phyloP scores from a whole-genome alignment of 140 eudicot species.

The Ambrosia hybrid region DNA sequence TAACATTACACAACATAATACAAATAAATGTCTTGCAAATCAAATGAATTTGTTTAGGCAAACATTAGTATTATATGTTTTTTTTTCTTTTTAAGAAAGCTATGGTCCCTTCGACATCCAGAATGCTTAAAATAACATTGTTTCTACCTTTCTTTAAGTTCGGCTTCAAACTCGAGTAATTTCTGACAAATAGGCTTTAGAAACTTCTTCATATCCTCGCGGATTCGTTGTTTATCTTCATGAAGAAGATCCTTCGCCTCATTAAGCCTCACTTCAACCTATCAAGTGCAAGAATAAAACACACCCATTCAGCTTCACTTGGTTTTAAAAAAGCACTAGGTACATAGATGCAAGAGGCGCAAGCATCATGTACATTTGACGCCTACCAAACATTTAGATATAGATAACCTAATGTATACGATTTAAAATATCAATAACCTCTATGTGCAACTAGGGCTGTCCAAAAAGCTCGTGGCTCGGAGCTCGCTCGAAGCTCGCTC shows the following conservation, averaged over 20 bases:
- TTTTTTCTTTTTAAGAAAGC: not conserved
- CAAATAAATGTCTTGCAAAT: not conserved
- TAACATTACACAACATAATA: constrained; percentile 1
- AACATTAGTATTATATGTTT: constrained; percentile 4
- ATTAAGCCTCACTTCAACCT: constrained; percentile 35
- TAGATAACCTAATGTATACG: no score
- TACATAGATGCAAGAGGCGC: no score
- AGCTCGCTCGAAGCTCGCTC: no score
- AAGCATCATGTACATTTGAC: no score
- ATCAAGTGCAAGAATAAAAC: constrained; percentile 2
- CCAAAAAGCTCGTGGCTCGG: no score
- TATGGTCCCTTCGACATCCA: not conserved
- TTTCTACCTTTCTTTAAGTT: constrained; percentile 38
- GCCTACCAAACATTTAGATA: no score
- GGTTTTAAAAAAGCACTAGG: no score
- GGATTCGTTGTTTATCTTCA: constrained; percentile 33
- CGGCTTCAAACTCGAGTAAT: constrained; percentile 39
- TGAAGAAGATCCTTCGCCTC: constrained; percentile 37
- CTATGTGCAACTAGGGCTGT: no score
- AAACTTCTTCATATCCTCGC: constrained; percentile 36
- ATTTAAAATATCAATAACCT: no score
- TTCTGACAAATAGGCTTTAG: constrained; percentile 39
- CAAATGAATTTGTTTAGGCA: constrained; percentile 15
- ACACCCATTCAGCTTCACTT: no score
- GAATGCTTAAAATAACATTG: not conserved